Evolutionary conservation across 805 yeast species (phyloP), one percentile per base, ranked within the genome.

Genomic region (Metschnikowia picachoensis): DNA sequence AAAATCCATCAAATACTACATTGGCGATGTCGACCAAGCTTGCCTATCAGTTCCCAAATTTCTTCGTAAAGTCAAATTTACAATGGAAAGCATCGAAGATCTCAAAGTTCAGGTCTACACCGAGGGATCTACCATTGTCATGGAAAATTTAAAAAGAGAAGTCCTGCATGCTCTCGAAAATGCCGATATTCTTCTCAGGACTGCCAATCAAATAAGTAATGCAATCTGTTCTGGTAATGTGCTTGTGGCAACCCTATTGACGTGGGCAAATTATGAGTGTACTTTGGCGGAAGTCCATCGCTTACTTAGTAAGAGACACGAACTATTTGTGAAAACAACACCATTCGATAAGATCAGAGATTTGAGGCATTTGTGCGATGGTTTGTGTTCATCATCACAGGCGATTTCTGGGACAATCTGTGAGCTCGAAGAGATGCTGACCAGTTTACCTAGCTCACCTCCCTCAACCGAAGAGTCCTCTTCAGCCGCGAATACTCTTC

Each of bases 181-280:
- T 14, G 39, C 44, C 5, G 37, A 30, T n/a, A 28, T 12, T 10
- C 17, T 35, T 2, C 31, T 31, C 5, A 30, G 28, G 14, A 30
- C 20, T n/a, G 30, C 31, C 7, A 29, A 10, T 14, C 40, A 36
- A 10, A 29, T 44, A 20, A 30, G 30, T 10, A 40, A 35, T 11
- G 33, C 37, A 12, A 29, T 40, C 14, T 41, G 40, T 2, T 32
- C 42, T 29, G 48, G 48, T 5, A 29, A 29, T 7, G 37, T 28
- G 25, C 48, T 45, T n/a, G 28, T 45, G 17, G 10, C 13, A 8
- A 45, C 44, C 8, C 33, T 45, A 15, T 37, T 27, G 5, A 13
- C 36, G 4, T 45, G 48, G 48, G 41, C 44, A 4, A 36, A 40
- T 17, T 40, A 40, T 27, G 48, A 45, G 37, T 37, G 38, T n/a